Conservation (phyloP, 108 stramenopile genomes). For the Nitzschia sp. region DNA sequence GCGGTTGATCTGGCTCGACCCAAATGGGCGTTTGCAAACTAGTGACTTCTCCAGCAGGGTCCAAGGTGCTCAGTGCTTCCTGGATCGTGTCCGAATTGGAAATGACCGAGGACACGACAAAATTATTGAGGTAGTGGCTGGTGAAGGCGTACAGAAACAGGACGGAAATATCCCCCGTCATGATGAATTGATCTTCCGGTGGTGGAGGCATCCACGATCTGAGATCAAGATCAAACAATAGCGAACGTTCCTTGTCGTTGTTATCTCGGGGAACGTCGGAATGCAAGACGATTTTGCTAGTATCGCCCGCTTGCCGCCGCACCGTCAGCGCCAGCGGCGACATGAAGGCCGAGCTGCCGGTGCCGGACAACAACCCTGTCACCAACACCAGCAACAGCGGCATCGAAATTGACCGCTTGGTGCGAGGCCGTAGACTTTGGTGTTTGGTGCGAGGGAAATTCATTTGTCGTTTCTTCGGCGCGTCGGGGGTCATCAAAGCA, state of each 20-base stretch:
- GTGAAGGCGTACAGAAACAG: constrained; percentile 79
- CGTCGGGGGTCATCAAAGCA: too few relatives aligned
- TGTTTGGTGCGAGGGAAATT: too few relatives aligned
- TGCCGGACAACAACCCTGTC: neutral
- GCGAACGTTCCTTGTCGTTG: neutral
- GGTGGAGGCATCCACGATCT: constrained; percentile 48
- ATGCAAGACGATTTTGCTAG: neutral
- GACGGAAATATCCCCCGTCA: constrained; percentile 73
- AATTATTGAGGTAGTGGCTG: constrained; percentile 63
- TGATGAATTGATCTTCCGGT: constrained; percentile 74
- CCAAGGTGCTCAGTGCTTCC: constrained; percentile 25
- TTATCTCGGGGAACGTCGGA: neutral
- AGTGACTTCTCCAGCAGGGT: constrained; percentile 5
- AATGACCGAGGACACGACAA: constrained; percentile 26
- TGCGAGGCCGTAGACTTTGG: too few relatives aligned
- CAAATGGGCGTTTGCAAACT: constrained; percentile 54
- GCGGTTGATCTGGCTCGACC: constrained; percentile 44
- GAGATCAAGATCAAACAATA: neutral
- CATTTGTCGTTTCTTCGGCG: too few relatives aligned
- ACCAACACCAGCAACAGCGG: neutral
- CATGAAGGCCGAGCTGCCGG: neutral
- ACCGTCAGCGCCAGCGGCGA: neutral
- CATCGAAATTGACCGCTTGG: too few relatives aligned
- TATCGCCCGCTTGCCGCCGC: neutral
- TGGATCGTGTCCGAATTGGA: constrained; percentile 7